Evolutionary conservation across 1,139 yeast genomes (phyloP).

Genomic region (Nakaseomyces nivariensis): DNA sequence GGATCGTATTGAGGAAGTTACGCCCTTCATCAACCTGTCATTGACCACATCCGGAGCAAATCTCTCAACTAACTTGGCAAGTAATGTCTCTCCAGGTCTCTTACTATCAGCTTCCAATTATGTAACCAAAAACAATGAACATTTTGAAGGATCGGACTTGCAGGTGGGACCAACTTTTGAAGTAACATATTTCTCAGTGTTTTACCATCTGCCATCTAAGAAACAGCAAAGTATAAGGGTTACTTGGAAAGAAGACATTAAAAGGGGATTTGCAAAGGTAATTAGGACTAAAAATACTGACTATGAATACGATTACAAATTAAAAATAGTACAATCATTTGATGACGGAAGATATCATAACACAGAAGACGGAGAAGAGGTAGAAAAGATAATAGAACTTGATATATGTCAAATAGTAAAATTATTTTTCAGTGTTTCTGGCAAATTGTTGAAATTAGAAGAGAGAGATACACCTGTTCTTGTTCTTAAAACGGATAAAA

Average conservation of each 20-base stretch:
- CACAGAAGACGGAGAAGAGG: constrained; percentile 31
- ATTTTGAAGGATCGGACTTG: constrained; percentile 4
- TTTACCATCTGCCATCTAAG: constrained; percentile 38
- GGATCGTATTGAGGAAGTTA: constrained; percentile 51
- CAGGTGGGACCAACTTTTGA: constrained; percentile 57
- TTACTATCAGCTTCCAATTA: constrained; percentile 53
- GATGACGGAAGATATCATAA: constrained; percentile 70
- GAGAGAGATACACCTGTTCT: constrained; percentile 61
- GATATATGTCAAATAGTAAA: constrained; percentile 40
- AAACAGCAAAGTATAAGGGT: constrained; percentile 32
- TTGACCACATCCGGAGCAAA: constrained; percentile 64
- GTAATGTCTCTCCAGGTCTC: constrained; percentile 54
- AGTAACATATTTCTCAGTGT: constrained; percentile 52
- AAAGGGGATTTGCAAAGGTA: constrained; percentile 43
- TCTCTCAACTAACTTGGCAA: constrained; percentile 42
- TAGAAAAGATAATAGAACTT: constrained; percentile 31
- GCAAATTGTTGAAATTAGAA: constrained; percentile 53
- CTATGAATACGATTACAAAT: constrained; percentile 34
- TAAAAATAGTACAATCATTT: constrained; percentile 49
- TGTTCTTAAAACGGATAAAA: constrained; percentile 43
- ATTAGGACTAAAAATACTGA: constrained; percentile 22
- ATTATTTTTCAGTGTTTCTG: constrained; percentile 66
- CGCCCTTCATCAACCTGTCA: constrained; percentile 61
- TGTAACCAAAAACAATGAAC: constrained; percentile 22
- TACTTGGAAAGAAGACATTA: constrained; percentile 68